Percentiles rank a stretch among this genome's conserved stretches.
These are phyloP conservation scores for Rhodotorula sp. DNA, from an alignment of 1,284 basidiomycete species.

Conservation along the genomic window DNA sequence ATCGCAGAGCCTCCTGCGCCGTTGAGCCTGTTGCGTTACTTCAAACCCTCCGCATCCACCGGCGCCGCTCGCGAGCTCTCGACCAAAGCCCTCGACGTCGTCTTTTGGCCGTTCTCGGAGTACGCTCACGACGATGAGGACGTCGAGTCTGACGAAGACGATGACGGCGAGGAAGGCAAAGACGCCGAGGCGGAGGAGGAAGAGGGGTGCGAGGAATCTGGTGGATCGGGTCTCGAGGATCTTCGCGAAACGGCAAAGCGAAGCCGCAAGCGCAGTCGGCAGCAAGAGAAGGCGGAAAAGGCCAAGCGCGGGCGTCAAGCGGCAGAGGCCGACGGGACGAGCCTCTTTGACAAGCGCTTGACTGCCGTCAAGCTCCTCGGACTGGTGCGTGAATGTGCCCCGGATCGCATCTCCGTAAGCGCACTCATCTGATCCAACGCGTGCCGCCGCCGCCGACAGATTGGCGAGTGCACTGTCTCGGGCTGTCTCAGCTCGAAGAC, in stretches of 20 bases:
- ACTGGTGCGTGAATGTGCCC: conserved; percentile 1
- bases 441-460: not conserved
- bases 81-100: conserved; percentile 27
- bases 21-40: conserved; percentile 27
- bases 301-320: not conserved
- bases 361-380: conserved; percentile 9
- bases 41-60: conserved; percentile 18
- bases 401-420: too few species aligned
- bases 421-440: not conserved
- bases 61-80: conserved; percentile 12
- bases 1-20: conserved; percentile 7
- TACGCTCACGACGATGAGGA: conserved; percentile 1
- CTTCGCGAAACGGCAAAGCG: not conserved
- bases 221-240: not conserved
- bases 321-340: conserved; percentile 15
- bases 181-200: too few species aligned
- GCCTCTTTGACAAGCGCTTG: conserved; percentile 13
- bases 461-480: conserved; percentile 8
- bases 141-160: not conserved
- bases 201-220: not conserved
- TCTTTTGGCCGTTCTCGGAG: conserved; percentile 28
- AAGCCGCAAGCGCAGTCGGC: not conserved
- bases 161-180: not conserved
- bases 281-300: not conserved
- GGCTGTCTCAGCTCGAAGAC: conserved; percentile 9